A percentile compares a stretch with the other conserved stretches of the same genome.
phyloP scores from a whole-genome alignment of 2,329 filamentous ascomycete genomes.

The Akanthomyces uredinophilus region DNA sequence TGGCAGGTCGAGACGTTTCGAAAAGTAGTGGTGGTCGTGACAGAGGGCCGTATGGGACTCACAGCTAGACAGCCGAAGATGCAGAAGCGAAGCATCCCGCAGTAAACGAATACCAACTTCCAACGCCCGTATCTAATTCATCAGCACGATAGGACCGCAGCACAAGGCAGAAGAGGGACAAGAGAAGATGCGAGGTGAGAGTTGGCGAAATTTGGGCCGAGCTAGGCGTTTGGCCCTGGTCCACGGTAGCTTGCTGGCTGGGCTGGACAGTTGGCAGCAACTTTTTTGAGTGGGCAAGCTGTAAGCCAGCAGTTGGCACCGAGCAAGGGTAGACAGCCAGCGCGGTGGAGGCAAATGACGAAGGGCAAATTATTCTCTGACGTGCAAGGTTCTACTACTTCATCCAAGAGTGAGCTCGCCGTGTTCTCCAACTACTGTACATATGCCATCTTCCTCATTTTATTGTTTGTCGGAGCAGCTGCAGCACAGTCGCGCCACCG shows the following conservation, averaged over 20 bases:
- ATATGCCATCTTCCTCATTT: neutral
- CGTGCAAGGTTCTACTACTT: too few relatives aligned
- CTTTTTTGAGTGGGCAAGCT: neutral
- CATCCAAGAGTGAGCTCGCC: neutral
- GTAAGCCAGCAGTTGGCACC: neutral
- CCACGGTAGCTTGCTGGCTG: neutral
- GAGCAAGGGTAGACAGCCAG: neutral
- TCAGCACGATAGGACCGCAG: neutral
- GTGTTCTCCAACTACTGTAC: neutral
- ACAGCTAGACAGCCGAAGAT: slow-evolving; percentile 5
- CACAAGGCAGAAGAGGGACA: neutral
- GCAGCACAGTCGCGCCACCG: neutral
- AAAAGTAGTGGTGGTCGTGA: neutral
- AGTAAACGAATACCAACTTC: neutral
- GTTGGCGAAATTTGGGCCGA: slow-evolving; percentile 7
- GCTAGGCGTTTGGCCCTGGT: slow-evolving; percentile 1
- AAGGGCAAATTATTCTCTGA: neutral
- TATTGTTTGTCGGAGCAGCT: neutral
- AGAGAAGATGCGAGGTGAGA: neutral
- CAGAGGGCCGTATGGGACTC: neutral
- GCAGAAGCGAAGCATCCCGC: slow-evolving; percentile 5
- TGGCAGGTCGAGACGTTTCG: neutral
- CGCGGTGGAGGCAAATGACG: too few relatives aligned
- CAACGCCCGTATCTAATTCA: neutral
- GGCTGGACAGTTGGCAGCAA: neutral